Evolutionary conservation across 495 filamentous ascomycete species (phyloP), one percentile per base, ranked within the genome.

Genomic region (Aspergillus conjunctus): DNA sequence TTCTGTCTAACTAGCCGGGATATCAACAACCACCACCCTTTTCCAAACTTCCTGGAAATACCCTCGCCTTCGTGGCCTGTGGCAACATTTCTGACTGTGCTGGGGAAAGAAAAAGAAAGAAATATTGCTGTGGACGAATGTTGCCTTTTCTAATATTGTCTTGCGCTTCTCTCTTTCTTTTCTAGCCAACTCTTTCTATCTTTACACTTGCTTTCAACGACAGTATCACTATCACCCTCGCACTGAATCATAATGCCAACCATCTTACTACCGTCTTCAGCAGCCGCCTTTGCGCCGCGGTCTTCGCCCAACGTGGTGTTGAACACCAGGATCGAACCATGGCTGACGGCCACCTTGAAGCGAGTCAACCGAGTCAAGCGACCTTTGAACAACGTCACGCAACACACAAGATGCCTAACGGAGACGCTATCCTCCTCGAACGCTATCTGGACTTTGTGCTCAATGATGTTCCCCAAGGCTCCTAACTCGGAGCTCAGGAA

Each of bases 321-420:
- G 66, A 91, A 88, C 67, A 88, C 87, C 68, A 96, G 93, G 81
- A 91, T 98, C 66, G 94, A 97, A 80, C 91, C 93, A 56, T 99
- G 95, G 93, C 83, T 99, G 75, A 99, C 94, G 7, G 89, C 90
- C 64, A 96, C 95, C 18, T 80, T 99, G 66, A 99, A 99, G 81
- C 88, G 94, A 72, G 92, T 97, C 77, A 98, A 97, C 82, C 87
- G 91, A 62, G 86, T 98, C 75, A 99, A 99, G 85, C 89, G 95
- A 67, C 94, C 94, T 65, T 80, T 99, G 71, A 99, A 99, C 82
- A 97, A 92, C 74, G 91, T 97, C 34, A 89, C 91, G 30, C 94
- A 99, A 75, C 94, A 99, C 79, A 91, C 90, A 61, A 87, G 91
- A 85, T 98, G 94, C 78, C 82, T 99, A 67, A 98, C 94, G 45